Evolutionary conservation across 2,329 filamentous ascomycete genomes (phyloP).

Genomic region (Zymoseptoria pseudotritici): DNA sequence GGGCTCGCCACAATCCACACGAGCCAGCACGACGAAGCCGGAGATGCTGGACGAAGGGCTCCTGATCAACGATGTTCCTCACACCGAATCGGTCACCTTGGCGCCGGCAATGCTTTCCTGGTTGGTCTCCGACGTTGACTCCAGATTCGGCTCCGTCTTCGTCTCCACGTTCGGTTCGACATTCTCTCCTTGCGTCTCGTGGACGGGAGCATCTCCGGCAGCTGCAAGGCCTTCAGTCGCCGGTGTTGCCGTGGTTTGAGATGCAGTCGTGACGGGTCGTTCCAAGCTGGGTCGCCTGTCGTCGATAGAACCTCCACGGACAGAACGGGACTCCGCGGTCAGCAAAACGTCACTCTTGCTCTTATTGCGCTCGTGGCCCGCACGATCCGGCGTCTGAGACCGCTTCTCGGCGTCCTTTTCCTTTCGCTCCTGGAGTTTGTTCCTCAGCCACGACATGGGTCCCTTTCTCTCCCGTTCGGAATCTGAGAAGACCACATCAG

Average conservation of each 20-base stretch:
- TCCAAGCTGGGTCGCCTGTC: constrained; percentile 2
- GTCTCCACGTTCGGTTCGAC: not conserved
- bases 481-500: constrained; percentile 28
- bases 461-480: constrained; percentile 48
- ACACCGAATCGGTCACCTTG: not conserved
- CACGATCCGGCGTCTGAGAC: constrained; percentile 31
- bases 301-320: constrained; percentile 18
- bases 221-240: not conserved
- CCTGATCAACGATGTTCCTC: not conserved
- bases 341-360: constrained; percentile 21
- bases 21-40: not conserved
- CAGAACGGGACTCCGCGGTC: constrained; percentile 1
- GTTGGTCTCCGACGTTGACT: not conserved
- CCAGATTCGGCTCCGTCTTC: not conserved
- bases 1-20: not conserved
- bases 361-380: constrained; percentile 15
- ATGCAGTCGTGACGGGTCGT: not conserved
- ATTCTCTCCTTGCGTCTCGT: not conserved
- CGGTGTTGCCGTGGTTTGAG: not conserved
- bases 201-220: not conserved
- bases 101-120: not conserved
- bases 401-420: constrained; percentile 46
- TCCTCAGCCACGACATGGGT: constrained; percentile 57
- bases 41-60: not conserved
- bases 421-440: constrained; percentile 55